A percentile compares a stretch with the other conserved stretches of the same genome.
Evolutionary conservation across 768 basidiomycete species (phyloP).

Genomic region (Hypsizygus marmoreus): DNA sequence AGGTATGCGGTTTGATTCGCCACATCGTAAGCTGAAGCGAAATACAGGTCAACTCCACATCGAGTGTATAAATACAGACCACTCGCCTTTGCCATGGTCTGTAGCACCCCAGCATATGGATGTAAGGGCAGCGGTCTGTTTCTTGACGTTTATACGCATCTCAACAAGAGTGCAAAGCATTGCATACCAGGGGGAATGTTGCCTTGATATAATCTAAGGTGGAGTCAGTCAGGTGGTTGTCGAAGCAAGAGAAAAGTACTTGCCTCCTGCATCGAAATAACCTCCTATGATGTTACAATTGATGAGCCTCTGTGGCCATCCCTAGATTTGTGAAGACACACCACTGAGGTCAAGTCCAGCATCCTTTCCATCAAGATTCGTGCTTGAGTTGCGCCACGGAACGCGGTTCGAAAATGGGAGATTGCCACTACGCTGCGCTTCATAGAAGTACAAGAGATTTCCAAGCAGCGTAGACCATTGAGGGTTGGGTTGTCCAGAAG

Average conservation of each 20-base stretch:
- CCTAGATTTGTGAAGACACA: conserved; percentile 14
- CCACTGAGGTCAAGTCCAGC: conserved; percentile 75
- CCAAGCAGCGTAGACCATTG: conserved; percentile 87
- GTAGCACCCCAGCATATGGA: conserved; percentile 90
- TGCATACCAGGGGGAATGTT: conserved; percentile 76
- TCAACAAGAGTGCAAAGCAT: conserved; percentile 1
- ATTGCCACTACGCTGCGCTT: conserved; percentile 84
- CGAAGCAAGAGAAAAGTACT: conserved; percentile 15
- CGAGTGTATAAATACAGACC: neutral
- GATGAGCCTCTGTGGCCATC: neutral
- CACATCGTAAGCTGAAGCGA: conserved; percentile 62
- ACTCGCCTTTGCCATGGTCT: conserved; percentile 74
- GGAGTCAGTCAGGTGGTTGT: conserved; percentile 6
- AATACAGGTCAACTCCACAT: neutral
- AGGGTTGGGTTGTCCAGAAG: conserved; percentile 57
- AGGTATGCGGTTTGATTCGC: conserved; percentile 89
- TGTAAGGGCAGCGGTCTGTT: conserved; percentile 80
- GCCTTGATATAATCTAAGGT: conserved; percentile 82
- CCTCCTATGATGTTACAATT: conserved; percentile 44
- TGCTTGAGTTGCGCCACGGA: conserved; percentile 85
- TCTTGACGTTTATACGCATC: conserved; percentile 6
- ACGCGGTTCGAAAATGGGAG: conserved; percentile 73
- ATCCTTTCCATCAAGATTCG: conserved; percentile 74
- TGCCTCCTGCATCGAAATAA: conserved; percentile 92
- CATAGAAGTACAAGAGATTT: conserved; percentile 84